Conservation (phyloP, 495 filamentous ascomycete genomes). For the Penicillium turbatum region DNA sequence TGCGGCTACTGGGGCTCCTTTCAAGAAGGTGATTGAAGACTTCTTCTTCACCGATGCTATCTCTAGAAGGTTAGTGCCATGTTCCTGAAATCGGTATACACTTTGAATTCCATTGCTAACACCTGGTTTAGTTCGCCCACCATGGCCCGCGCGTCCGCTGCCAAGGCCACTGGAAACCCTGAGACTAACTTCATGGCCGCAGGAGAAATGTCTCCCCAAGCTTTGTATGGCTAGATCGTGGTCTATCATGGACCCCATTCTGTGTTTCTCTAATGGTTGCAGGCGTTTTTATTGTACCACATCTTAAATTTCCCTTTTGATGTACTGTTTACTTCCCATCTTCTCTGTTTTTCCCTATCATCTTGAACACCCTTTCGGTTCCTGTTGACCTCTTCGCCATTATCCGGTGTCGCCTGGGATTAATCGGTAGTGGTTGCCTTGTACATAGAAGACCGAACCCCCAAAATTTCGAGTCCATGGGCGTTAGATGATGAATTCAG, state of each 20-base stretch:
- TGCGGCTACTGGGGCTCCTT: constrained; percentile 58
- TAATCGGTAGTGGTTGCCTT: constrained; percentile 33
- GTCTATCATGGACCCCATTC: constrained; percentile 23
- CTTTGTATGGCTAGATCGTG: constrained; percentile 38
- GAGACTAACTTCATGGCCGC: constrained; percentile 84
- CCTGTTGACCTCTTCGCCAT: constrained; percentile 24
- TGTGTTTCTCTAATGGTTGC: constrained; percentile 37
- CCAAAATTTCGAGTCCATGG: constrained; percentile 26
- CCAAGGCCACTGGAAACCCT: constrained; percentile 65
- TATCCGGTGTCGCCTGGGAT: constrained; percentile 23
- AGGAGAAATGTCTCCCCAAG: constrained; percentile 55
- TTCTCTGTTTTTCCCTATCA: constrained; percentile 16
- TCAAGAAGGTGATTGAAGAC: constrained; percentile 83
- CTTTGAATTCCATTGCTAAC: constrained; percentile 26
- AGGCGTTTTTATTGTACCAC: constrained; percentile 46
- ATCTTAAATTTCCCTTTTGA: constrained; percentile 32
- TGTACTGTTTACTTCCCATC: constrained; percentile 25
- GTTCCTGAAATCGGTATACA: background rate
- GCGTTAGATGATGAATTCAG: constrained; percentile 9
- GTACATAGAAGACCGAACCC: constrained; percentile 43
- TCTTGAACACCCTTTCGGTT: constrained; percentile 22
- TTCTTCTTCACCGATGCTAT: constrained; percentile 98
- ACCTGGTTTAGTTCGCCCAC: constrained; percentile 69
- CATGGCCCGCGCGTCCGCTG: constrained; percentile 91
- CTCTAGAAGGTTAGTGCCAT: constrained; percentile 69